phyloP scores from a whole-genome alignment of 2,329 filamentous ascomycete genomes.

The Ophiostoma quercus region DNA sequence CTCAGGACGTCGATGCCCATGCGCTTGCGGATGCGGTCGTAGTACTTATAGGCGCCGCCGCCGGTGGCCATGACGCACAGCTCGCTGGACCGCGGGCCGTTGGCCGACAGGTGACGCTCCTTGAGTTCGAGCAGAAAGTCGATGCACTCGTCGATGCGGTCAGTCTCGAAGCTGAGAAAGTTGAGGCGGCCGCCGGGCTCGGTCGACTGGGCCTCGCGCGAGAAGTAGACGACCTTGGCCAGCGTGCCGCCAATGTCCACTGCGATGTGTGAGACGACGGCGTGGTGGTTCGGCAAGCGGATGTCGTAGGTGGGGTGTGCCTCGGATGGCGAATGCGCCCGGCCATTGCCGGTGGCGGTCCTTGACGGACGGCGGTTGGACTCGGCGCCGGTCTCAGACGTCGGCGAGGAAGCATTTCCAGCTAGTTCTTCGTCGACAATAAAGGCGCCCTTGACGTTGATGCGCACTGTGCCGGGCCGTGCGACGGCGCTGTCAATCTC shows the following conservation, averaged over 20 bases:
- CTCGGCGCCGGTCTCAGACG: constrained; percentile 6
- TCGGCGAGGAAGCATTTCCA: constrained; percentile 26
- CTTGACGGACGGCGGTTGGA: not conserved
- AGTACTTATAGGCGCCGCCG: constrained; percentile 93
- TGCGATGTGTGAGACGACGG: constrained; percentile 92
- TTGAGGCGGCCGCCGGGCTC: constrained; percentile 86
- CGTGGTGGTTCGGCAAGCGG: constrained; percentile 89
- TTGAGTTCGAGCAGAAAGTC: constrained; percentile 85
- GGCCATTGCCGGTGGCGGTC: constrained; percentile 26
- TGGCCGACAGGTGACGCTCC: constrained; percentile 74
- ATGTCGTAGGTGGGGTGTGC: constrained; percentile 81
- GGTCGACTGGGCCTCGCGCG: constrained; percentile 71
- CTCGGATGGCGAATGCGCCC: constrained; percentile 35
- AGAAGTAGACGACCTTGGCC: constrained; percentile 96
- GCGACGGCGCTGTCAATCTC: constrained; percentile 58
- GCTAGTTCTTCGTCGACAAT: constrained; percentile 78
- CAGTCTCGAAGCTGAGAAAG: constrained; percentile 94
- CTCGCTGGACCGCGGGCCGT: constrained; percentile 65
- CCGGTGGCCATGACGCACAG: constrained; percentile 94
- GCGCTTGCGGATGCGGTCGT: constrained; percentile 79
- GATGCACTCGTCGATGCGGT: constrained; percentile 87
- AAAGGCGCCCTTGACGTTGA: constrained; percentile 94
- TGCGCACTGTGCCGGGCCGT: constrained; percentile 70
- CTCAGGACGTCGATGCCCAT: constrained; percentile 82
- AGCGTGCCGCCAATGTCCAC: constrained; percentile 95